Base-by-base conservation (phyloP, 2,329 filamentous ascomycete genomes). In the Leptographium wingfieldii region DNA sequence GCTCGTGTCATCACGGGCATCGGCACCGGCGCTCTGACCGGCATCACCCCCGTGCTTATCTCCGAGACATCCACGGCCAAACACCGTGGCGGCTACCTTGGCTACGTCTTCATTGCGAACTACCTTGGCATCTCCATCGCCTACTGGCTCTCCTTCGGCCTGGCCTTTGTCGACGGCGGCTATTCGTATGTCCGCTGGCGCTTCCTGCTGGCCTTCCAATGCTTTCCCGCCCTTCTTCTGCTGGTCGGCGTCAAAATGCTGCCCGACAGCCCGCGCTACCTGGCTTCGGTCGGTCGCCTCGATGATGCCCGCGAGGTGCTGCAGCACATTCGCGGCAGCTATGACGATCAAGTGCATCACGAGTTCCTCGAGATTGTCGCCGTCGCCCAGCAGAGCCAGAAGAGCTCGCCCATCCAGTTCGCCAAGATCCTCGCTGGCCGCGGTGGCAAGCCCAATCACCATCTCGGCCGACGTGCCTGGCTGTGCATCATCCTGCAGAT, bases 91-190 rank as follows among this genome's bases (percentile, higher is more conserved):
- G 73, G 72, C 2, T 75, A 69, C 58, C 70, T 79, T 40, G 77
- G 73, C 22, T 75, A 77, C 59, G 76, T 79, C 53, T 80, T 80
- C 66, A 75, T 79, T 57, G 77, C 77, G 48, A 80, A 80, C 65
- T 79, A 78, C 61, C 70, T 80, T 3, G 77, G 78, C 29, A 78
- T 80, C 54, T 73, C 71, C 29, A 65, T 73, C 7, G 71, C 72
- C 4, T 73, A 72, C 65, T 74, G 73, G 72, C 67, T 74, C 59
- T 70, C 69, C 56, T 74, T 73, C 63, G 72, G 72, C 27, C 61
- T 64, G 1, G 46, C 61, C 16, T 64, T 64, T 43, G 59, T 69
- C 59, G 62, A 68, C 56, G 60, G 66, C 56, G 66, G 68, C 49
- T 62, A 67, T 55, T 62, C 65, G 0, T 68, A 69, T 35, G 67